These are phyloP conservation scores for Trichoderma semiorbis DNA, from an alignment of 2,329 filamentous ascomycete genomes.

Conservation along the genomic window DNA sequence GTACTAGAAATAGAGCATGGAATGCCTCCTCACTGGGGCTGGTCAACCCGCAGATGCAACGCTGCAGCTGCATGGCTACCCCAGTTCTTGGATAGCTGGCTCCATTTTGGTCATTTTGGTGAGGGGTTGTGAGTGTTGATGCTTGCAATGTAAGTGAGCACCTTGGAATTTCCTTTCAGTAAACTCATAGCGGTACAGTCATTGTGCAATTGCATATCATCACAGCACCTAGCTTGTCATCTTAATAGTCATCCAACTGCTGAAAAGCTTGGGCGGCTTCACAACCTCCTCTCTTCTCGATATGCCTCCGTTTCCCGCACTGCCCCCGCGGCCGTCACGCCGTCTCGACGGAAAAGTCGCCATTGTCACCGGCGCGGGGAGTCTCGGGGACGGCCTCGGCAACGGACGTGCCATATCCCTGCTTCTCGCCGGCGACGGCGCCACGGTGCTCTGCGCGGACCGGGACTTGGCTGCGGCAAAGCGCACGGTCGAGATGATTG, in stretches of 20 bases:
- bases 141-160: background rate
- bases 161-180: background rate
- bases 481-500: slow-evolving; percentile 52
- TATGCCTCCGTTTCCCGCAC: background rate
- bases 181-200: background rate
- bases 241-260: background rate
- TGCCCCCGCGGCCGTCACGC: slow-evolving; percentile 26
- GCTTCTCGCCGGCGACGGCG: slow-evolving; percentile 57
- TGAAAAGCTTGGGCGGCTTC: background rate
- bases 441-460: slow-evolving; percentile 57
- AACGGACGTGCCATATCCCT: slow-evolving; percentile 58
- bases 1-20: background rate
- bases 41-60: background rate
- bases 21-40: background rate
- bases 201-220: background rate
- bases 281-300: background rate
- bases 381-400: slow-evolving; percentile 54
- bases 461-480: slow-evolving; percentile 46
- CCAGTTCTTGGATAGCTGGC: background rate
- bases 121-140: slow-evolving; percentile 7
- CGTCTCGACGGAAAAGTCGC: slow-evolving; percentile 27
- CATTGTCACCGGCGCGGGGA: slow-evolving; percentile 30
- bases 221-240: background rate
- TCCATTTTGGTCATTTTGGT: background rate
- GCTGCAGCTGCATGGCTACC: background rate